These are phyloP conservation scores for Mariannaea sp. DNA, from an alignment of 2,329 filamentous ascomycete genomes.

Conservation along the genomic window DNA sequence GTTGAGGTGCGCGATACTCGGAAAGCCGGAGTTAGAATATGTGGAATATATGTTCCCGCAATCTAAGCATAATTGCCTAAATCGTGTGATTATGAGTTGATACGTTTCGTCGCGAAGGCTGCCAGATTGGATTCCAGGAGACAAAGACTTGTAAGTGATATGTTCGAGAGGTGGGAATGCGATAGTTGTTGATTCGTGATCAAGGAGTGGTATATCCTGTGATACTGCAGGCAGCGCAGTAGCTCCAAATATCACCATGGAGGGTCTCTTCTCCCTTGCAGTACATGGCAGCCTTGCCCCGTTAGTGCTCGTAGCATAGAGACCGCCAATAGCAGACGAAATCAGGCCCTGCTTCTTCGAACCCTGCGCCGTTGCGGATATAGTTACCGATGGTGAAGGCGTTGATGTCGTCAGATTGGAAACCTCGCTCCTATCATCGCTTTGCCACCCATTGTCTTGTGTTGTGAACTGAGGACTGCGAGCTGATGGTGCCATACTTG, in stretches of 20 bases:
- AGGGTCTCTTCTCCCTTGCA: slow-evolving; percentile 14
- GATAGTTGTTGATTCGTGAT: not conserved
- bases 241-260: slow-evolving; percentile 7
- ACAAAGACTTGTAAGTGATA: slow-evolving; percentile 6
- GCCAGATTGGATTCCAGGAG: not conserved
- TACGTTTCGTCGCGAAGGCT: slow-evolving; percentile 8
- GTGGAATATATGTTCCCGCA: slow-evolving; percentile 1
- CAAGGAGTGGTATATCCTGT: not conserved
- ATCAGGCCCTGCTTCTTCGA: slow-evolving; percentile 5
- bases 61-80: slow-evolving; percentile 15
- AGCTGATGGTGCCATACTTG: not conserved
- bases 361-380: slow-evolving; percentile 2
- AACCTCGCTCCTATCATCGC: not conserved
- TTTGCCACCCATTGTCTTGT: not conserved
- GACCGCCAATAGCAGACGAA: slow-evolving; percentile 8
- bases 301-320: slow-evolving; percentile 29
- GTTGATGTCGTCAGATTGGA: not conserved
- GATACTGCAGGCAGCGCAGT: not conserved
- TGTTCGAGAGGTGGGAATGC: not conserved
- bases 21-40: slow-evolving; percentile 28
- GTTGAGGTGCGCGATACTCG: slow-evolving; percentile 34
- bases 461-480: not conserved
- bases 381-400: slow-evolving; percentile 20
- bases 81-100: slow-evolving; percentile 9
- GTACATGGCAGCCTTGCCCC: slow-evolving; percentile 28